Conservation (phyloP, 2,329 filamentous ascomycete genomes). For the Fusarium chuoi region DNA sequence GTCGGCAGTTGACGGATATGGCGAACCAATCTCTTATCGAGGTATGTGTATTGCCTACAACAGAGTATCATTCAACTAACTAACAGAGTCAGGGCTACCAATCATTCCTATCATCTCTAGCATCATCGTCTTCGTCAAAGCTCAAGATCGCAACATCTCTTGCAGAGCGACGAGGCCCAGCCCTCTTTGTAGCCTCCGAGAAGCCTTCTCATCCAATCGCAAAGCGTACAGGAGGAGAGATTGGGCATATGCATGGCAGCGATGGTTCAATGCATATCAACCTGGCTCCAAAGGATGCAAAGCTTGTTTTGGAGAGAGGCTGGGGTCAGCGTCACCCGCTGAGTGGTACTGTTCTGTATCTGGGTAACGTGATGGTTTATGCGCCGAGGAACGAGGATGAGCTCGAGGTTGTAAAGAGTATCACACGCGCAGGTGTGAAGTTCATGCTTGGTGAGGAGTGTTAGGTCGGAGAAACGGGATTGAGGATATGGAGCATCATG, state of each 20-base stretch:
- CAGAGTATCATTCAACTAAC: fast-evolving
- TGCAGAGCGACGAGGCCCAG: conserved; percentile 22
- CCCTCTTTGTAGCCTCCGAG: conserved; percentile 15
- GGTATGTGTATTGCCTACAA: neutral
- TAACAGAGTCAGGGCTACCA: conserved; percentile 20
- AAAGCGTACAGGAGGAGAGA: conserved; percentile 6
- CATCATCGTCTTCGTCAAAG: conserved; percentile 11
- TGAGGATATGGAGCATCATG: neutral
- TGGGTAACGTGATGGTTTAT: conserved; percentile 30
- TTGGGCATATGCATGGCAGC: conserved; percentile 29
- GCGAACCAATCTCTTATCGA: conserved; percentile 1
- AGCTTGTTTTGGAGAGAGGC: conserved; percentile 20
- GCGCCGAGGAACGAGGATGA: conserved; percentile 24
- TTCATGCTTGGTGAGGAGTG: conserved; percentile 25
- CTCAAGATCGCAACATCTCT: conserved; percentile 27
- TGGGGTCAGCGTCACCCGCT: conserved; percentile 33
- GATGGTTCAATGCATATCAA: conserved; percentile 32
- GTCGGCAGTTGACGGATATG: conserved; percentile 22
- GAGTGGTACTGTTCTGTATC: conserved; percentile 19
- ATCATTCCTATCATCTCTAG: conserved; percentile 22
- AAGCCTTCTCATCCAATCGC: neutral
- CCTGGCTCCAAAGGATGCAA: conserved; percentile 26
- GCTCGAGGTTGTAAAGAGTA: conserved; percentile 4
- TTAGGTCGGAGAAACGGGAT: neutral
- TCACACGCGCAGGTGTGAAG: conserved; percentile 11